These are phyloP conservation scores for Jacaranda copaia DNA, from an alignment of 257 asterid genomes.

Conservation along the genomic window DNA sequence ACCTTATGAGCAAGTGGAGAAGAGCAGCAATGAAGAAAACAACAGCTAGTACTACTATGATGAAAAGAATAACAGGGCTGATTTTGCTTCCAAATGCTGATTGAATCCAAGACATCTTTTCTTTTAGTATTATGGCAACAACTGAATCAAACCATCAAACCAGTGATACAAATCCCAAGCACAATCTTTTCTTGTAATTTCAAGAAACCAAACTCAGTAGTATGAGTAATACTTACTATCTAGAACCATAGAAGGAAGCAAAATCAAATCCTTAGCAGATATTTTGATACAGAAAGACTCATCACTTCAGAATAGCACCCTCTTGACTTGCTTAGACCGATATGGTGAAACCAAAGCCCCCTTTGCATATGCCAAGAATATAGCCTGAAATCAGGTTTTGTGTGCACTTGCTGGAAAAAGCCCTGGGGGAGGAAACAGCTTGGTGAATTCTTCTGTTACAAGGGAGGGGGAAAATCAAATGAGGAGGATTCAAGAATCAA, in stretches of 20 bases:
- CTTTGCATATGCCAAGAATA: too few species aligned
- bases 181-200: not conserved
- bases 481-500: slow-evolving; percentile 5
- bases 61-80: slow-evolving; percentile 67
- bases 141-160: slow-evolving; percentile 38
- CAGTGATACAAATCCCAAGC: not conserved
- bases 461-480: slow-evolving; percentile 2
- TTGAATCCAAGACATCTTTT: slow-evolving; percentile 69
- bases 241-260: not conserved
- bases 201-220: slow-evolving; percentile 8
- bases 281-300: not conserved
- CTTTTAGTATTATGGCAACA: slow-evolving; percentile 26
- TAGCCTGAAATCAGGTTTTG: not conserved
- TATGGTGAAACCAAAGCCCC: too few species aligned
- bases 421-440: slow-evolving; percentile 10
- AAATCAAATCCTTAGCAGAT: slow-evolving; percentile 34
- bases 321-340: too few species aligned
- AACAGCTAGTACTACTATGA: slow-evolving; percentile 59
- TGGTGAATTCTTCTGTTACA: too few species aligned
- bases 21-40: slow-evolving; percentile 68
- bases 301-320: too few species aligned
- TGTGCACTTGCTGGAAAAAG: not conserved
- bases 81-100: slow-evolving; percentile 67
- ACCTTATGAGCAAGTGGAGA: slow-evolving; percentile 65
- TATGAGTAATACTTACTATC: not conserved